Evolutionary conservation across 2,329 filamentous ascomycete genomes (phyloP), one percentile per base, ranked within the genome.

Genomic region (Thielaviopsis punctulata): DNA sequence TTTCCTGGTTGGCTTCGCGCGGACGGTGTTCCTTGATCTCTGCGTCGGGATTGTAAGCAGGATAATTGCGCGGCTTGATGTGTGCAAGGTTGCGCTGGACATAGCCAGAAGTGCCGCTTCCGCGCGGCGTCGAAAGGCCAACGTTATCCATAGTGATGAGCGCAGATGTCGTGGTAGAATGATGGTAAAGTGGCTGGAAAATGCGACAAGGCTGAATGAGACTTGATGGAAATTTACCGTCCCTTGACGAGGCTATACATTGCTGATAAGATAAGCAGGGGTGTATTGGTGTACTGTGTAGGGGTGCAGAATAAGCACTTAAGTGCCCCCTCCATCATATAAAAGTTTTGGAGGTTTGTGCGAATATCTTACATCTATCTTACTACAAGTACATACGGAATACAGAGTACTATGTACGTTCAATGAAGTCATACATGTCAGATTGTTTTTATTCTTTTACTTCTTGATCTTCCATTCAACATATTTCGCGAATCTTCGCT

Each of bases 31-130:
- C 82, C 59, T 85, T 73, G 54, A 70, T 73, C 60, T 85, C 78
- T 57, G 78, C 70, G 62, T 85, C 79, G 0, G 88, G 89, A 18
- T 81, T 80, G 44, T 53, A 51, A 8, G 44, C 36, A 55, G 72
- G 75, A 60, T 79, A 77, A 69, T 94, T 87, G 68, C 90, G 88
- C 25, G 86, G 88, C 63, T 77, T 80, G 60, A 95, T 80, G 63
- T 90, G 82, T 18, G 92, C 92, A 33, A 88, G 79, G 70, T 96
- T 98, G 66, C 88, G 86, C 69, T 96, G 90, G 53, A 98, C 90
- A 65, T 96, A 96, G 64, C 92, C 92, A 1, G 90, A 96, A 53
- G 92, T 98, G 47, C 92, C 92, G 64, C 86, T 94, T 59, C 92
- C 92, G 62, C 92, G 83, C 2, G 92, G 92, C 4, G 92, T 98